Base-by-base conservation (phyloP, 1,284 basidiomycete species). In the Apiotrichum veenhuisii region DNA sequence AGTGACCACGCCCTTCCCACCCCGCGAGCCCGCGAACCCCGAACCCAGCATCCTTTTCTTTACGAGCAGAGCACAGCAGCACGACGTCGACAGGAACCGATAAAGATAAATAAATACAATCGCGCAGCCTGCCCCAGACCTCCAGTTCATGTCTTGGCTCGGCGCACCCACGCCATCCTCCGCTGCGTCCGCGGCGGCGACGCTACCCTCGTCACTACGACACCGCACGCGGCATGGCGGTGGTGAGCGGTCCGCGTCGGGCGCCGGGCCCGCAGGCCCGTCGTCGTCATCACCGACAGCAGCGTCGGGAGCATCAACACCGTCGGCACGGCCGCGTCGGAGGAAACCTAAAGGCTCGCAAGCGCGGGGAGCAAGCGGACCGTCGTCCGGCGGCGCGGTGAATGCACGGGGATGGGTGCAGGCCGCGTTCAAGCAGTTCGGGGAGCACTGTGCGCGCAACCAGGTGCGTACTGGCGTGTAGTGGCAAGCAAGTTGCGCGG, bases 391-490 rank as follows among this genome's bases (percentile, higher is more conserved):
- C n/a, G 40, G n/a, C 20, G 7, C 20, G 40, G 8, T 41, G 20
- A 34, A 36, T n/a, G 45, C 45, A 18, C 48, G 48, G 1, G 52
- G 51, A 26, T 37, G 42, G 8, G 50, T 55, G 14, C 37, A 43
- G 17, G 57, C 54, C 22, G 49, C 49, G 3, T 77, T 75, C 54
- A 57, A 71, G 27, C 61, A 63, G 30, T 77, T 77, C 49, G 76
- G 76, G n/a, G 69, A 75, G 55, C 76, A 77, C 58, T 75, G 73
- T 41, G 75, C 76, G 0, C 57, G 76, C 42, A 76, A 76, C 66
- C 76, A 77, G 59, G 76, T 76, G 49, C 51, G 69, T 17, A 4
- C 2, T n/a, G n/a, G 11, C 18, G 37, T 5, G 44, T 10, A n/a
- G 40, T 17, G 12, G 5, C 27, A 14, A 37, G 26, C 7, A 22